Percentiles rank a stretch among this genome's conserved stretches.
Conservation (phyloP, 352 stramenopile species). For the Phytopythium ostracodes region DNA sequence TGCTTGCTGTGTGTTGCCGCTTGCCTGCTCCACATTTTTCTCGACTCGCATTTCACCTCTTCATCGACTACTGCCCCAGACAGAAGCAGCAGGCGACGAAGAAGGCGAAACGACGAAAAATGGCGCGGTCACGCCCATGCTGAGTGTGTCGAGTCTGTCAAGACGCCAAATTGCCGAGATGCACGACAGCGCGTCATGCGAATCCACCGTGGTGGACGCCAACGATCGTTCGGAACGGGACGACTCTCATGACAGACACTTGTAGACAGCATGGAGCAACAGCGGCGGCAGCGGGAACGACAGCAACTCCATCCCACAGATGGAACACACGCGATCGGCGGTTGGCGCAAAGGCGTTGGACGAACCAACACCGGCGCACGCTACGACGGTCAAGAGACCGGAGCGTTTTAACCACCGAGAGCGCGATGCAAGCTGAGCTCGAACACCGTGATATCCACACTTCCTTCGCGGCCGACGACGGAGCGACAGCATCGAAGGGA, state of each 20-base stretch:
- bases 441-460: constrained; percentile 8
- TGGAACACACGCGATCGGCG: constrained; percentile 2
- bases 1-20: constrained; percentile 7
- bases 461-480: constrained; percentile 3
- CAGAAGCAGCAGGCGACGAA: neutral
- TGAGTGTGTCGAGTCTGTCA: constrained; percentile 3
- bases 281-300: constrained; percentile 8
- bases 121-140: constrained; percentile 7
- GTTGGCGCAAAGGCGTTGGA: neutral
- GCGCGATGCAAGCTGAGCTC: constrained; percentile 3
- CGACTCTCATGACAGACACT: neutral
- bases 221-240: neutral
- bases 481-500: neutral
- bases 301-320: constrained; percentile 2
- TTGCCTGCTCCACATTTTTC: constrained; percentile 10
- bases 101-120: constrained; percentile 10
- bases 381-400: neutral
- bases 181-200: neutral
- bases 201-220: neutral
- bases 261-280: constrained; percentile 3
- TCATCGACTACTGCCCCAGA: neutral
- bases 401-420: neutral
- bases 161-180: neutral
- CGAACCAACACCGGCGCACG: neutral
- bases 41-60: neutral